Evolutionary conservation across 495 filamentous ascomycete species (phyloP).

Genomic region (Umbilicaria muhlenbergii): DNA sequence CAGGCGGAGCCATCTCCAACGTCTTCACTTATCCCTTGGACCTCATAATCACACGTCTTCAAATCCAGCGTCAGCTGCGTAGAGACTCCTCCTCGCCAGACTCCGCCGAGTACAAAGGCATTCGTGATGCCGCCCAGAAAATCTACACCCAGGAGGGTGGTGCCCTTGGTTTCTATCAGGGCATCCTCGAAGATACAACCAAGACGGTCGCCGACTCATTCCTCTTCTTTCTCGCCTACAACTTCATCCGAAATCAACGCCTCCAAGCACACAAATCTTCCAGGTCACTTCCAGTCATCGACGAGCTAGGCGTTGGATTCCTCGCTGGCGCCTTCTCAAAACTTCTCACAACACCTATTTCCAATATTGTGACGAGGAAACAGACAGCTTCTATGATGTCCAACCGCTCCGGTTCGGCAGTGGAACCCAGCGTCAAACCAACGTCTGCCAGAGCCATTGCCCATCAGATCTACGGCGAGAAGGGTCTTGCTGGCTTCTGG

Average conservation of each 20-base stretch:
- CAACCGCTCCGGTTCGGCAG: slow-evolving; percentile 6
- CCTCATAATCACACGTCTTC: slow-evolving; percentile 70
- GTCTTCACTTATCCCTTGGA: slow-evolving; percentile 69
- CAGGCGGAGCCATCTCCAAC: slow-evolving; percentile 68
- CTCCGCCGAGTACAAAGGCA: slow-evolving; percentile 35
- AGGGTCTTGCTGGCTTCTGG: slow-evolving; percentile 71
- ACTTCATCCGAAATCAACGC: slow-evolving; percentile 46
- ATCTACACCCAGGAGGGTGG: slow-evolving; percentile 63
- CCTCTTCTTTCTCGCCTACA: slow-evolving; percentile 77
- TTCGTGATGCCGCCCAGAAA: slow-evolving; percentile 51
- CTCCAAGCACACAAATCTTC: slow-evolving; percentile 31
- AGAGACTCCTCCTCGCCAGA: slow-evolving; percentile 22
- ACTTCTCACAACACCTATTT: slow-evolving; percentile 63
- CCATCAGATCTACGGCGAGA: slow-evolving; percentile 46
- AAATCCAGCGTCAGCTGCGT: slow-evolving; percentile 55
- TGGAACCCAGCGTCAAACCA: slow-evolving; percentile 2
- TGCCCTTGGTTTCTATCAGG: slow-evolving; percentile 55
- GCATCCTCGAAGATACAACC: slow-evolving; percentile 51
- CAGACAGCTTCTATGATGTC: slow-evolving; percentile 47
- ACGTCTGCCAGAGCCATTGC: slow-evolving; percentile 42
- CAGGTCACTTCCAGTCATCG: slow-evolving; percentile 40
- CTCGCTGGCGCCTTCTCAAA: slow-evolving; percentile 65
- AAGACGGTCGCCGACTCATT: slow-evolving; percentile 66
- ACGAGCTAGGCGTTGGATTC: slow-evolving; percentile 66
- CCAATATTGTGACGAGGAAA: slow-evolving; percentile 70